phyloP scores from a whole-genome alignment of 345 rosid species.

The Lumnitzera racemosa region DNA sequence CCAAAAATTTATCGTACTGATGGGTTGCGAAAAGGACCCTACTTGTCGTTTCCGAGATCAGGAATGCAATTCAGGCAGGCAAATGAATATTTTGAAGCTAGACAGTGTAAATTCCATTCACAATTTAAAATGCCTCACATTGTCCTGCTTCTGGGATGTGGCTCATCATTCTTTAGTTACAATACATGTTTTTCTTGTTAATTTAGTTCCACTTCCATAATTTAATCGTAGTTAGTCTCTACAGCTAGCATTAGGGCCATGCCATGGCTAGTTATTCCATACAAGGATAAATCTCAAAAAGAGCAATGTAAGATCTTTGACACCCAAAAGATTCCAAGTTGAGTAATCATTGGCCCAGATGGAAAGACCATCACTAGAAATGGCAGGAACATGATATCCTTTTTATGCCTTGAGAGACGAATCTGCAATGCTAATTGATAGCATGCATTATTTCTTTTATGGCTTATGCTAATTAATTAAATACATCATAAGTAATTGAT shows the following conservation, averaged over 20 bases:
- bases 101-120: too few species aligned
- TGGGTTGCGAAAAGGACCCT: conserved; percentile 48
- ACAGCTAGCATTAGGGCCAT: conserved; percentile 35
- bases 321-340: conserved; percentile 59
- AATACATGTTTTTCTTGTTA: too few species aligned
- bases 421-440: too few species aligned
- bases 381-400: conserved; percentile 46
- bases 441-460: too few species aligned
- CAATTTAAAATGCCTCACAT: too few species aligned
- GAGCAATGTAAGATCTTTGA: conserved; percentile 62
- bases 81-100: too few species aligned
- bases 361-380: conserved; percentile 48
- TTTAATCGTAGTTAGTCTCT: conserved; percentile 7
- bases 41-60: conserved; percentile 42
- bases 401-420: neutral
- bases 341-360: conserved; percentile 60
- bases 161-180: too few species aligned
- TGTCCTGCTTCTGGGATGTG: too few species aligned
- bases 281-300: conserved; percentile 50
- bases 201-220: too few species aligned
- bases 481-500: too few species aligned
- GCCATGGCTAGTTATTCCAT: conserved; percentile 83
- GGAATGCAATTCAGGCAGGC: conserved; percentile 50
- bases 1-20: conserved; percentile 43
- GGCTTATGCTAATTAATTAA: too few species aligned